Evolutionary conservation across 371 early-diverging fungal species (phyloP), one percentile per base, ranked within the genome.

Genomic region (Rhizomucor miehei): DNA sequence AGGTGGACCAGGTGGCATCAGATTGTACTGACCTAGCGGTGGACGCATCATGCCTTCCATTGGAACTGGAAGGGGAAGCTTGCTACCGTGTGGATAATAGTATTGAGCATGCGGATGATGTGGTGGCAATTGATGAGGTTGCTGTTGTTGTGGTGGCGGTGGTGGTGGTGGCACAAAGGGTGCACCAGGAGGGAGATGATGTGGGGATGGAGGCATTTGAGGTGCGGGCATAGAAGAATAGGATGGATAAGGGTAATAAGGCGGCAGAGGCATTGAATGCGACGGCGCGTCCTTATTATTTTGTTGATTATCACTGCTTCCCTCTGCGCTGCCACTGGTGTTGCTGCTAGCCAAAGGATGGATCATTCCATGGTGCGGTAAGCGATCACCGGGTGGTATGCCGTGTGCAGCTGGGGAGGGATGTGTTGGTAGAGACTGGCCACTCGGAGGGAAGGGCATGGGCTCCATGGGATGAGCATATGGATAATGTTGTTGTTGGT

Each of bases 51-150:
- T n/a, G 14, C 38, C 38, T 9, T 38, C 38, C 38, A 38, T 14
- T 14, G 38, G 44, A 44, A 23, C 41, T 46, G 39, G 52, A 35
- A 39, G 51, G 46, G 13, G 47, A 48, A 36, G 34, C 36, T 24
- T 14, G 39, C 17, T 35, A 41, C 17, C 51, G 59, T 44, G n/a
- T n/a, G n/a, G n/a, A n/a, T n/a, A n/a, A n/a, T n/a, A n/a, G n/a
- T n/a, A n/a, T n/a, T n/a, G n/a, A n/a, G n/a, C n/a, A n/a, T n/a
- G n/a, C n/a, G n/a, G n/a, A n/a, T n/a, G n/a, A n/a, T n/a, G n/a
- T n/a, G n/a, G n/a, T n/a, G n/a, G n/a, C n/a, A 60, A 54, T 29
- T 49, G 41, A 19, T 56, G 56, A 23, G 65, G 64, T 40, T 44
- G 57, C 24, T 63, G 64, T 34, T 46, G 54, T 24, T 53, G 60